Evolutionary conservation across 257 asterid genomes (phyloP).

Genomic region (Solanum medicagineum): DNA sequence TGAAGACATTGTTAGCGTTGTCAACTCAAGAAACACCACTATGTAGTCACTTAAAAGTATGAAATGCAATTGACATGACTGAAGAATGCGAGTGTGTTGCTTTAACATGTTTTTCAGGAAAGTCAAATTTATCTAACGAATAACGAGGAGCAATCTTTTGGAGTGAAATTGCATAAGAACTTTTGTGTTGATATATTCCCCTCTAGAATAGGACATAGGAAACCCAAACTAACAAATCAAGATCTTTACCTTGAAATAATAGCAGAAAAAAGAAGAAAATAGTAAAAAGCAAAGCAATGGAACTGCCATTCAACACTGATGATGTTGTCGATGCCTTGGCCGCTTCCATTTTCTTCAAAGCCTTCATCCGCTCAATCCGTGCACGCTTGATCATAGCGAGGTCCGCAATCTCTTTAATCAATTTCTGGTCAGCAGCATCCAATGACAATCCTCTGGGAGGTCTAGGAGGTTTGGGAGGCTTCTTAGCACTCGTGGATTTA

Average conservation of each 20-base stretch:
- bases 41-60: background rate
- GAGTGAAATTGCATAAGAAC: background rate
- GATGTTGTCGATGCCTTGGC: slow-evolving; percentile 34
- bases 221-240: background rate
- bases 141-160: background rate
- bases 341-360: slow-evolving; percentile 54
- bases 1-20: background rate
- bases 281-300: slow-evolving; percentile 58
- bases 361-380: slow-evolving; percentile 65
- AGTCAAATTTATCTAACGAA: background rate
- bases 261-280: slow-evolving; percentile 50
- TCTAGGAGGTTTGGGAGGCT: slow-evolving; percentile 77
- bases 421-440: slow-evolving; percentile 84
- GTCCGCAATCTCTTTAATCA: slow-evolving; percentile 64
- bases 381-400: slow-evolving; percentile 67
- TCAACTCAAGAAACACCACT: background rate
- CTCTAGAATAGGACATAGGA: background rate
- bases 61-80: background rate
- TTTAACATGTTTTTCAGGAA: background rate
- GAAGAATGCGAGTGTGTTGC: background rate
- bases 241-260: slow-evolving; percentile 50
- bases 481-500: slow-evolving; percentile 42
- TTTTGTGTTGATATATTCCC: background rate
- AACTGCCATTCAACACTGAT: slow-evolving; percentile 40
- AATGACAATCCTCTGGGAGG: slow-evolving; percentile 68